Evolutionary conservation across 2,329 filamentous ascomycete genomes (phyloP).

Genomic region (Xylariaceae sp.): DNA sequence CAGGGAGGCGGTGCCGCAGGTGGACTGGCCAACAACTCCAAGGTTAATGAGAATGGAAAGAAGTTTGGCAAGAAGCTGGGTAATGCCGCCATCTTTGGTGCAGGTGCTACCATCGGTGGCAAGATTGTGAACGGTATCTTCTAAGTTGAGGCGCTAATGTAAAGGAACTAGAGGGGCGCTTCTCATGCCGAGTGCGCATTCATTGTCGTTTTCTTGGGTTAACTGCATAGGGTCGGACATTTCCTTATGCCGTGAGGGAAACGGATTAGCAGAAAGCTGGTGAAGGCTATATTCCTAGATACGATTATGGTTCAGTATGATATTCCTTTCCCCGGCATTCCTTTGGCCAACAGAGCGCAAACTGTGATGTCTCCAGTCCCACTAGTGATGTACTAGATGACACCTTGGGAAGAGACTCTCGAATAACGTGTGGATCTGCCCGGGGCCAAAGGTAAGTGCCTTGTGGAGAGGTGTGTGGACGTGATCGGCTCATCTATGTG

Average conservation of each 20-base stretch:
- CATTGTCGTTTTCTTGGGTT: neutral
- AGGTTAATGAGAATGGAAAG: conserved; percentile 75
- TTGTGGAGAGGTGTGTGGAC: too few relatives aligned
- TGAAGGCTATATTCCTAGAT: too few relatives aligned
- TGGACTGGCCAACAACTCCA: conserved; percentile 35
- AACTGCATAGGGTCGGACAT: neutral
- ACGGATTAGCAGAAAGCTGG: too few relatives aligned
- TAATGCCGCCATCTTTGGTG: conserved; percentile 80
- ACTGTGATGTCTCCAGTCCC: too few relatives aligned
- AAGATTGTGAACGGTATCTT: conserved; percentile 92
- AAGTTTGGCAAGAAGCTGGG: conserved; percentile 96
- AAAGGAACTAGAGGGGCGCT: neutral
- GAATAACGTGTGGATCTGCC: too few relatives aligned
- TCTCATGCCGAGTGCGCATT: neutral
- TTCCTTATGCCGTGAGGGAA: neutral
- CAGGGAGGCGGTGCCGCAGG: conserved; percentile 36
- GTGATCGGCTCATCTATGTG: too few relatives aligned
- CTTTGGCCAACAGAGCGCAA: too few relatives aligned
- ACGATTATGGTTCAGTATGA: too few relatives aligned
- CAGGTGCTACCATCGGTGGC: conserved; percentile 83
- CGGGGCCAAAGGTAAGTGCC: too few relatives aligned
- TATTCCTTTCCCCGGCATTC: too few relatives aligned
- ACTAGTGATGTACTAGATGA: too few relatives aligned
- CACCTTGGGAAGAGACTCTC: too few relatives aligned
- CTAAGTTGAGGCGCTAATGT: conserved; percentile 42